These are phyloP conservation scores for Cordyceps pruinosa DNA, from an alignment of 2,329 filamentous ascomycete genomes.

Conservation along the genomic window DNA sequence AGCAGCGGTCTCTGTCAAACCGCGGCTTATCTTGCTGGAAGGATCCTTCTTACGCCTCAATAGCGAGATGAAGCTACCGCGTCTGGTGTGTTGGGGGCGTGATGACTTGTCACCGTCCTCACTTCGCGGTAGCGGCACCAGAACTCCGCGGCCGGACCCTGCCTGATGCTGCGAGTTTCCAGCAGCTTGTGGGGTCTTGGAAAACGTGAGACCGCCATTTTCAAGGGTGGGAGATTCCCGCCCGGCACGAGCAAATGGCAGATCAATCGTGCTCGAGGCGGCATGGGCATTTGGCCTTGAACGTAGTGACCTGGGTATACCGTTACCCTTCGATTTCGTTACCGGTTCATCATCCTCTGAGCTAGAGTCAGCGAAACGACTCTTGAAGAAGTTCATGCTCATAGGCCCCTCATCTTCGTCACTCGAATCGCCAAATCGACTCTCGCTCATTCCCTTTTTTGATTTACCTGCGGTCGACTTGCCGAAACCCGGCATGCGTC, in stretches of 20 bases:
- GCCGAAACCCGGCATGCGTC: constrained; percentile 38
- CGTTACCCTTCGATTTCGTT: background rate
- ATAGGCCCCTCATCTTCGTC: constrained; percentile 44
- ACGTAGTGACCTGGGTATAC: constrained; percentile 22
- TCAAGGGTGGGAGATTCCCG: constrained; percentile 51
- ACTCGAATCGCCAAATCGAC: constrained; percentile 56
- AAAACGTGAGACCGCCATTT: constrained; percentile 41
- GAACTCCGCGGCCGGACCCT: constrained; percentile 34
- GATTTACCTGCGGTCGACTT: constrained; percentile 32
- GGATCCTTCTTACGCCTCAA: constrained; percentile 56
- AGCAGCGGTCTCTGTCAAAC: constrained; percentile 49
- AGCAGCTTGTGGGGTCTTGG: background rate
- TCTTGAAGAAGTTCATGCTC: constrained; percentile 33
- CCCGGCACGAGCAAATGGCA: constrained; percentile 40
- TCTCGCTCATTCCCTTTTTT: constrained; percentile 34
- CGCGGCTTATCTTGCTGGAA: constrained; percentile 47
- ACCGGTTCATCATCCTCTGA: constrained; percentile 46
- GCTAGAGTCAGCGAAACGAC: constrained; percentile 66
- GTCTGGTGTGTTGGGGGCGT: constrained; percentile 29
- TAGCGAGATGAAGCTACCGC: constrained; percentile 49
- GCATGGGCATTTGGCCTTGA: constrained; percentile 11
- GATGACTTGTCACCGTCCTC: constrained; percentile 16
- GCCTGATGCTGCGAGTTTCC: constrained; percentile 30
- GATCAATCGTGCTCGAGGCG: constrained; percentile 17
- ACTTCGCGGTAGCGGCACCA: constrained; percentile 20